Base-by-base conservation (phyloP, 257 asterid species). In the Solanum arcanum region DNA sequence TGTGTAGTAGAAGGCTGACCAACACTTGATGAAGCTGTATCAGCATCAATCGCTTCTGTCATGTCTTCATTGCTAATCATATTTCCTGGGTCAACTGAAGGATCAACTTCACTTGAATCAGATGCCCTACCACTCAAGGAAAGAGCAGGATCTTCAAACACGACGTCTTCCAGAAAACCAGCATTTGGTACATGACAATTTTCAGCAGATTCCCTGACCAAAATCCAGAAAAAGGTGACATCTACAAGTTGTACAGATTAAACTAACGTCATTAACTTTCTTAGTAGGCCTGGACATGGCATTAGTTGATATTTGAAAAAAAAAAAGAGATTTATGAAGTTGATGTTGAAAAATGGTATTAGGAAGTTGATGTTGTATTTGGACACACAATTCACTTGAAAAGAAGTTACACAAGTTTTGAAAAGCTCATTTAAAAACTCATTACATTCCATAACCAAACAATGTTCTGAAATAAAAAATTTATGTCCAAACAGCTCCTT, bases 121-220 rank as follows among this genome's bases (percentile, higher is more conserved):
- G 97, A 89, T 74, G 92, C 88, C 88, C 88, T 91, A 81, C 88
- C 88, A 85, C 90, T 86, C 72, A 95, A 87, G 49, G 77, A 39
- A 33, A 91, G 59, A 87, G 98, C 92, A 85, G 98, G 99, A 91
- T 95, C 99, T 89, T 92, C 96, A 85, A 90, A 92, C 88, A 97
- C 99, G 84, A 83, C 98, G 89, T 94, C 98, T 92, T 94, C 94
- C 6, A 88, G 92, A 90, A 94, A 97, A 74, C 99, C 99, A 88
- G 97, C 95, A 93, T 97, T 97, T 74, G 99, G 98, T 70, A 95
- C 94, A 89, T 90, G 86, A 83, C 93, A 92, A 91, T 93, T 92
- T 89, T 97, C 98, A 85, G 94, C 93, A 5, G 90, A 92, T 88
- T 93, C 98, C 99, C 99, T 97, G 91, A 83, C 66, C 89, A 86